Base-by-base conservation (phyloP, 2,329 filamentous ascomycete species). In the Beauveria brongniartii region DNA sequence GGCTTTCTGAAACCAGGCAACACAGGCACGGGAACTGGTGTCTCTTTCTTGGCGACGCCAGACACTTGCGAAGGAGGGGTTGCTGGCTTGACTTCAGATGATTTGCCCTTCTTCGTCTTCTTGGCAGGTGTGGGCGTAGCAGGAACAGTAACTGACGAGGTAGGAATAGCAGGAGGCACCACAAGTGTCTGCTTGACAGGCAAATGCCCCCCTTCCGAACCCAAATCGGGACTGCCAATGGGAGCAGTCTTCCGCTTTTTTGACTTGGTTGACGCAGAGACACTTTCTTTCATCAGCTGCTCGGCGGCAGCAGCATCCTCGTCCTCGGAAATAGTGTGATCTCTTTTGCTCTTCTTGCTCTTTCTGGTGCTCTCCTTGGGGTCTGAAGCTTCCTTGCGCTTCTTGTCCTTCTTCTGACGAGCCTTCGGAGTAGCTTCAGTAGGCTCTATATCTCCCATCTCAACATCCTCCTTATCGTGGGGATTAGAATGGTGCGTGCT, bases 401-500 rank as follows among this genome's bases (percentile, higher is more conserved):
- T 72, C 68, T 73, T 75, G 18, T 72, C 63, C 64, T 74, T 73
- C 66, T 72, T 74, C 44, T 65, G 63, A 9, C 63, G 37, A 12
- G 65, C 44, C 55, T 67, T 47, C 53, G 69, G 58, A 3, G 67
- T 55, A 16, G 69, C 46, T 18, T 16, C 40, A 10, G 64, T 52
- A n/a, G 65, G 59, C n/a, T 77, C 68, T 1, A 74, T 74, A 30
- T 77, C 72, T 0, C 67, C 64, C 78, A 81, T 80, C 63, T 80
- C 77, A 6, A 74, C 70, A 61, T 74, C 75, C 18, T 80, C 77
- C 14, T 70, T 72, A 22, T 78, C 78, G 1, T 77, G 77, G n/a
- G 43, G 59, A 12, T 12, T 28, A 12, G 67, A 62, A 5, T 78
- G 78, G 64, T 80, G 80, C 16, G 64, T 70, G 50, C 67, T 69